Percentiles rank a stretch among this genome's conserved stretches.
Evolutionary conservation across 2,329 filamentous ascomycete species (phyloP).

Genomic region (Aspergillus fumigatiaffinis): DNA sequence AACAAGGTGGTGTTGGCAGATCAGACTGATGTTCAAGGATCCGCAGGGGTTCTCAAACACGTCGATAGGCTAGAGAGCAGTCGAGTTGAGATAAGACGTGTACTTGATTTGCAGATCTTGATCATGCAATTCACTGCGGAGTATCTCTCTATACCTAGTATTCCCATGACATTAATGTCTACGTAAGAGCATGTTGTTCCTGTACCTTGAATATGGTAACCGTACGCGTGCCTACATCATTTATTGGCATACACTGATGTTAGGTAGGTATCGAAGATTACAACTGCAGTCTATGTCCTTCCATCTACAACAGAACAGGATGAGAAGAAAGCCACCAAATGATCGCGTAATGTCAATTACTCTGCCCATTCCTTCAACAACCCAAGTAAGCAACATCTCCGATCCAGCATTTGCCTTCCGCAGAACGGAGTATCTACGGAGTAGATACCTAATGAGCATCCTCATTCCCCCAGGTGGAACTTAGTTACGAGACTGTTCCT

Average conservation of each 20-base stretch:
- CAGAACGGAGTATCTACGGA: too few relatives aligned
- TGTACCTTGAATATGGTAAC: background rate
- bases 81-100: background rate
- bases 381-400: background rate
- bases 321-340: background rate
- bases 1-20: background rate
- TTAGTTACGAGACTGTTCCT: slow-evolving; percentile 4
- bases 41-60: background rate
- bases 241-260: background rate
- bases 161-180: background rate
- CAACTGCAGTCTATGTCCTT: background rate
- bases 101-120: background rate
- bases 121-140: background rate
- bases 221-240: background rate
- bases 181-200: background rate
- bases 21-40: background rate
- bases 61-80: background rate
- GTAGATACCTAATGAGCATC: too few relatives aligned
- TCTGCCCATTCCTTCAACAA: background rate
- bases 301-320: background rate
- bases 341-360: background rate
- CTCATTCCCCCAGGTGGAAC: background rate
- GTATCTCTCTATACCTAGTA: background rate
- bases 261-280: background rate
- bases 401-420: background rate